A percentile compares a stretch with the other conserved stretches of the same genome.
Conservation (phyloP, 495 filamentous ascomycete genomes). For the Amphirosellinia nigrospora region DNA sequence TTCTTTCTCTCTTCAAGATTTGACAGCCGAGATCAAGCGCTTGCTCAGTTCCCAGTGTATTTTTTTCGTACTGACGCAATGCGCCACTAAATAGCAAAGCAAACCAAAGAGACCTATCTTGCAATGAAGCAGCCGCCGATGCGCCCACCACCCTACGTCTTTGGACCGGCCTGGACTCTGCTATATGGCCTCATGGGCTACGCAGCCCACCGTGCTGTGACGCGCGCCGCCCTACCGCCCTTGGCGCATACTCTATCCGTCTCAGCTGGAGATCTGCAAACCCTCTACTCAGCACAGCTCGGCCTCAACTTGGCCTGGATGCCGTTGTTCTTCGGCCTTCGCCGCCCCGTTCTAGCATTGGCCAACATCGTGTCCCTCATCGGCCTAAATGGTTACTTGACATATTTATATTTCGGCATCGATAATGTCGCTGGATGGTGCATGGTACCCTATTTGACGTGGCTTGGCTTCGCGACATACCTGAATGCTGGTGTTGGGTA, state of each 20-base stretch:
- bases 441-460: conserved; percentile 78
- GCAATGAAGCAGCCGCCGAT: conserved; percentile 79
- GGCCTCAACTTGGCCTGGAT: conserved; percentile 87
- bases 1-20: background rate
- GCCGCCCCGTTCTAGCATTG: conserved; percentile 73
- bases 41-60: background rate
- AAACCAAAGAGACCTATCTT: conserved; percentile 67
- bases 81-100: conserved; percentile 49
- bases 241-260: conserved; percentile 34
- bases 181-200: conserved; percentile 93
- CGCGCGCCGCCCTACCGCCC: conserved; percentile 59
- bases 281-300: conserved; percentile 84
- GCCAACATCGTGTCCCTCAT: conserved; percentile 75
- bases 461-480: conserved; percentile 86
- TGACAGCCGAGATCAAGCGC: background rate
- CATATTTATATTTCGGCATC: conserved; percentile 74
- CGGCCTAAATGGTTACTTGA: conserved; percentile 70
- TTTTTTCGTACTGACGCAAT: background rate
- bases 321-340: conserved; percentile 85
- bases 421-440: conserved; percentile 74
- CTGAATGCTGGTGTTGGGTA: conserved; percentile 73
- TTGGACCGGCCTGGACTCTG: conserved; percentile 83
- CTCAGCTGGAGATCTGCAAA: conserved; percentile 43
- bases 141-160: conserved; percentile 78
- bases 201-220: conserved; percentile 71